These are phyloP conservation scores for Coemansia sp. DNA, from an alignment of 371 early-diverging fungal species.

Conservation along the genomic window DNA sequence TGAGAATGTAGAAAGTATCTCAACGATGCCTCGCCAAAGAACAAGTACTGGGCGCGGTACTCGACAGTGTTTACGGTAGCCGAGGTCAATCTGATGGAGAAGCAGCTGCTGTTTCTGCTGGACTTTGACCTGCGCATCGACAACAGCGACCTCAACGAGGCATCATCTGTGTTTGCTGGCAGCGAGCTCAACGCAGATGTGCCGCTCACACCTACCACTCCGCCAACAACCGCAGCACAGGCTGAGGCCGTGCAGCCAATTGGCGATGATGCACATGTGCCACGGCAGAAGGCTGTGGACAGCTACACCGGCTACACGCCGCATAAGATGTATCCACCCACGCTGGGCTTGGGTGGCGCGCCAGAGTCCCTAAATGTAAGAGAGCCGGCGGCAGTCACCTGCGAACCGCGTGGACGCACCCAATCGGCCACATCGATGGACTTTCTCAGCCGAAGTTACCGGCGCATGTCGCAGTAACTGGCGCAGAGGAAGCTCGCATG, in stretches of 20 bases:
- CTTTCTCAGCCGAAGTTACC: slow-evolving; percentile 1
- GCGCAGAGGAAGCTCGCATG: not conserved
- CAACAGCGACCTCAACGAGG: slow-evolving; percentile 45
- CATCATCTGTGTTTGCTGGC: slow-evolving; percentile 18
- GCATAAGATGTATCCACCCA: slow-evolving; percentile 28
- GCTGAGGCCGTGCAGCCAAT: not conserved
- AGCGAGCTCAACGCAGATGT: not conserved
- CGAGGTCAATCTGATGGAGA: slow-evolving; percentile 82
- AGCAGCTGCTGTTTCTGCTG: slow-evolving; percentile 71
- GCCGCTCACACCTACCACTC: slow-evolving; percentile 46
- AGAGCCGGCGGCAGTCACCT: not conserved
- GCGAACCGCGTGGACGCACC: slow-evolving; percentile 21
- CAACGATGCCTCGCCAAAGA: slow-evolving; percentile 73
- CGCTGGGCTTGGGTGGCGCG: slow-evolving; percentile 22
- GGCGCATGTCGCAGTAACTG: slow-evolving; percentile 26
- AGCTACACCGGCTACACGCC: not conserved
- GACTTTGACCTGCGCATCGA: slow-evolving; percentile 54
- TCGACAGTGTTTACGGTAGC: slow-evolving; percentile 66
- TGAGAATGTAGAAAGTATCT: slow-evolving; percentile 60
- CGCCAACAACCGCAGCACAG: slow-evolving; percentile 20
- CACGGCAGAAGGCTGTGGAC: not conserved
- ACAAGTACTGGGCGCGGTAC: slow-evolving; percentile 75
- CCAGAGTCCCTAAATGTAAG: not conserved
- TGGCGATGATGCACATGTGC: not conserved
- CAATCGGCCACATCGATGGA: slow-evolving; percentile 35